Evolutionary conservation across 257 asterid species (phyloP).

Genomic region (Solanum sitiens): DNA sequence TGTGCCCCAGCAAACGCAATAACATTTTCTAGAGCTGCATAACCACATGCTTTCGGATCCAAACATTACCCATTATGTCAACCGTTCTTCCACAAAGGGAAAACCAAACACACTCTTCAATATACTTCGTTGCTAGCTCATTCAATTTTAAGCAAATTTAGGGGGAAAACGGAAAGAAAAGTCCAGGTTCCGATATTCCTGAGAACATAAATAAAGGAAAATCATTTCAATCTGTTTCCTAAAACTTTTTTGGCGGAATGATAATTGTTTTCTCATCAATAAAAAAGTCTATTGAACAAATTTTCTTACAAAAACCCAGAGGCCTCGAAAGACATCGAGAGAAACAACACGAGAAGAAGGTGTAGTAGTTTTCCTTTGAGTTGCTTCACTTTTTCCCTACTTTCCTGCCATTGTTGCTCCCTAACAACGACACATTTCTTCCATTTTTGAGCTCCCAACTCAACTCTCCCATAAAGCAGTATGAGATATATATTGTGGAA

Average conservation of each 20-base stretch:
- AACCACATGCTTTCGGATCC: background rate
- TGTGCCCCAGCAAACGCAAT: background rate
- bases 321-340: constrained; percentile 55
- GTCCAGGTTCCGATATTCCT: background rate
- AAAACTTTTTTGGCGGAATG: too few species aligned
- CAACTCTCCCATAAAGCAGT: background rate
- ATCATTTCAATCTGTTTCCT: background rate
- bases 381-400: background rate
- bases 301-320: constrained; percentile 30
- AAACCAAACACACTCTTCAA: background rate
- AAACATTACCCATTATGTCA: background rate
- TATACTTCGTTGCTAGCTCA: background rate
- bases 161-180: background rate
- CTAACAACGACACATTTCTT: constrained; percentile 39
- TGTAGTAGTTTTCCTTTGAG: background rate
- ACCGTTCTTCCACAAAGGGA: background rate
- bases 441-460: constrained; percentile 12
- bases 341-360: constrained; percentile 37
- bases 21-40: background rate
- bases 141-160: background rate
- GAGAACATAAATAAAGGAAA: background rate
- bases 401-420: constrained; percentile 6
- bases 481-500: too few species aligned
- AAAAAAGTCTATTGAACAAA: background rate
- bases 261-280: background rate